Evolutionary conservation across 2,329 filamentous ascomycete species (phyloP).

Genomic region (Sporothrix inflata): DNA sequence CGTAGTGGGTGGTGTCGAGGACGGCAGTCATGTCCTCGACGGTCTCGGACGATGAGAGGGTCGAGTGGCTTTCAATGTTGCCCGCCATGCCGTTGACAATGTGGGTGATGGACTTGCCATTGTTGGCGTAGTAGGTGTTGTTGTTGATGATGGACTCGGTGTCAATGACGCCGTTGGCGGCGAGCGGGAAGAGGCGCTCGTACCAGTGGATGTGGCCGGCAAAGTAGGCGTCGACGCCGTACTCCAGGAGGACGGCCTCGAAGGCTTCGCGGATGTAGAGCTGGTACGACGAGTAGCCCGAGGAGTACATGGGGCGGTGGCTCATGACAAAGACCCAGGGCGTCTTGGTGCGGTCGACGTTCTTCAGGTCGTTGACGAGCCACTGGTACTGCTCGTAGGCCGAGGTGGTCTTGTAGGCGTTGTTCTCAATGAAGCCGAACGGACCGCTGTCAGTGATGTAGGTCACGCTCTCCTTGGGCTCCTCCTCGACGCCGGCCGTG

Average conservation of each 20-base stretch:
- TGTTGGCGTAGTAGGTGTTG: constrained; percentile 52
- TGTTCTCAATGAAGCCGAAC: constrained; percentile 49
- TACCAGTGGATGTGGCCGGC: constrained; percentile 39
- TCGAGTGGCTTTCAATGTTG: constrained; percentile 55
- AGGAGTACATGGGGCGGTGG: constrained; percentile 36
- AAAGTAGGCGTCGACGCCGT: constrained; percentile 53
- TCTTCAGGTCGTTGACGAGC: constrained; percentile 34
- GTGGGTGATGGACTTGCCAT: constrained; percentile 53
- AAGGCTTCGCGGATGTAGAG: constrained; percentile 49
- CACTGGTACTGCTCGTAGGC: constrained; percentile 49
- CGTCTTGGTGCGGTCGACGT: constrained; percentile 35
- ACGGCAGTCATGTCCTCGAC: constrained; percentile 49
- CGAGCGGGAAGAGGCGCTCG: constrained; percentile 35
- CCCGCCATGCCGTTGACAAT: constrained; percentile 58
- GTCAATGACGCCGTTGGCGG: constrained; percentile 42
- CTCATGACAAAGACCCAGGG: constrained; percentile 35
- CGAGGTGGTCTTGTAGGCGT: constrained; percentile 45
- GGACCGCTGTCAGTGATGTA: constrained; percentile 53
- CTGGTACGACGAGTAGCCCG: constrained; percentile 48
- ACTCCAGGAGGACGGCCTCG: constrained; percentile 48
- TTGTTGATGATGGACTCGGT: constrained; percentile 48
- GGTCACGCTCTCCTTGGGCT: constrained; percentile 48
- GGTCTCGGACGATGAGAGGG: constrained; percentile 41
- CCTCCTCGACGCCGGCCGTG: constrained; percentile 45
- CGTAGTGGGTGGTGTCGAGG: constrained; percentile 51